Percentiles rank a stretch among this genome's conserved stretches.
Evolutionary conservation across 169 alveolate genomes (phyloP).

Genomic region (Cryptosporidium sp.): DNA sequence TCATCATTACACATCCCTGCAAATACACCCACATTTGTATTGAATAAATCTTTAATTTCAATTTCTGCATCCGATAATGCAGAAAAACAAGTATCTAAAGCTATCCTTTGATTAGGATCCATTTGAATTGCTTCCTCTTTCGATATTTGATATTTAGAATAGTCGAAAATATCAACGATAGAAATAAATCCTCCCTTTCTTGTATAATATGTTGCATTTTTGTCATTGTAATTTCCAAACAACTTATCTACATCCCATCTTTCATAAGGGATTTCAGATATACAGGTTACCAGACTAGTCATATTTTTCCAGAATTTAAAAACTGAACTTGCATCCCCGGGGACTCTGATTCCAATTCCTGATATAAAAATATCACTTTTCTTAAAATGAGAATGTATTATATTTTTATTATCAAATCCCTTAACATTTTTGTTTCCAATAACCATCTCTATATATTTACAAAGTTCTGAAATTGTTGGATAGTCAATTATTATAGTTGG

Average conservation of each 20-base stretch:
- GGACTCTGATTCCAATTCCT: slow-evolving; percentile 79
- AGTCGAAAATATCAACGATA: slow-evolving; percentile 45
- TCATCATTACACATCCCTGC: slow-evolving; percentile 74
- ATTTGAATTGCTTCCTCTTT: slow-evolving; percentile 61
- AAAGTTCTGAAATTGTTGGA: slow-evolving; percentile 78
- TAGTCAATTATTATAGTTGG: slow-evolving; percentile 80
- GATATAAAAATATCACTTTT: slow-evolving; percentile 68
- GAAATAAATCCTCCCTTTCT: slow-evolving; percentile 72
- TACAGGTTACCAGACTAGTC: slow-evolving; percentile 68
- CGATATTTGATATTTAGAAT: slow-evolving; percentile 58
- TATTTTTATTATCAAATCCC: background rate
- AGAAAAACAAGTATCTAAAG: slow-evolving; percentile 53
- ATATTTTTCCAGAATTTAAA: slow-evolving; percentile 76
- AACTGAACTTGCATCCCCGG: slow-evolving; percentile 70
- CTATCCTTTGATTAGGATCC: slow-evolving; percentile 73
- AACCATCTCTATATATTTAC: slow-evolving; percentile 55
- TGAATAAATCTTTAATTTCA: slow-evolving; percentile 6
- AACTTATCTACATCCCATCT: slow-evolving; percentile 76
- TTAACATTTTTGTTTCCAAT: slow-evolving; percentile 15
- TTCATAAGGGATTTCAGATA: slow-evolving; percentile 78
- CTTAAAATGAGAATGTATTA: background rate
- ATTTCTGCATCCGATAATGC: slow-evolving; percentile 66
- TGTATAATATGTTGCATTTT: slow-evolving; percentile 43
- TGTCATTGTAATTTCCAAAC: slow-evolving; percentile 25
- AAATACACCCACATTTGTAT: slow-evolving; percentile 59